A percentile compares a stretch with the other conserved stretches of the same genome.
Conservation (phyloP, 768 basidiomycete genomes). For the Piloderma croceum region DNA sequence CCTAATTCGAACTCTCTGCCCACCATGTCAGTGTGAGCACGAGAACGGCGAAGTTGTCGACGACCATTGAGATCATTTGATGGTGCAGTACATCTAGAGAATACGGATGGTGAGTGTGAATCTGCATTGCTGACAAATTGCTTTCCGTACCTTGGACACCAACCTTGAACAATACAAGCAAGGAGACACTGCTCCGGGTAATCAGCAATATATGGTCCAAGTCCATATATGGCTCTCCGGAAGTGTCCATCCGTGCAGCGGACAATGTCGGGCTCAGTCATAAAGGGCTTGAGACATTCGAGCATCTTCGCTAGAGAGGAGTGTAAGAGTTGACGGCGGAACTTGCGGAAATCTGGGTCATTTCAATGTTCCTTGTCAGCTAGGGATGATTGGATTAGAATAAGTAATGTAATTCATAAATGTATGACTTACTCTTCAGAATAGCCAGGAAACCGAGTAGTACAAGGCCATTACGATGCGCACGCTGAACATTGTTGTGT, state of each 20-base stretch:
- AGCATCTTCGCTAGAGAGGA: conserved; percentile 21
- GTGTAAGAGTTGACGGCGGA: conserved; percentile 28
- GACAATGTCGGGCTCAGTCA: conserved; percentile 22
- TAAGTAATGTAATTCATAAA: too few species aligned
- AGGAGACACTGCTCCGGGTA: conserved; percentile 34
- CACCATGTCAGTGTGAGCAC: conserved; percentile 16
- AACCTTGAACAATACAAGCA: conserved; percentile 28
- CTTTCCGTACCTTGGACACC: conserved; percentile 33
- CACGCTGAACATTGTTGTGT: conserved; percentile 14
- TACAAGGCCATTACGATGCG: conserved; percentile 20
- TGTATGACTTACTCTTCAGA: conserved; percentile 24
- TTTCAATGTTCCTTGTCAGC: conserved; percentile 5
- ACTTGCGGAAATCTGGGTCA: conserved; percentile 18
- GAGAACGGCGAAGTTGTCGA: conserved; percentile 8
- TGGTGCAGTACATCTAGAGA: conserved; percentile 20
- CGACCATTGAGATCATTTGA: conserved; percentile 21
- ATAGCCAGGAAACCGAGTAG: conserved; percentile 24
- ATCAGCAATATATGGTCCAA: conserved; percentile 35
- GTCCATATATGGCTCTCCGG: conserved; percentile 22
- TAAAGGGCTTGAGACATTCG: conserved; percentile 15
- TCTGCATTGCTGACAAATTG: conserved; percentile 2
- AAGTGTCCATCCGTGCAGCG: conserved; percentile 27
- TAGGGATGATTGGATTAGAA: background rate
- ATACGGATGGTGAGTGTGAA: conserved; percentile 5
- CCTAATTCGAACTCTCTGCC: conserved; percentile 14